A percentile compares a stretch with the other conserved stretches of the same genome.
Evolutionary conservation across 129 eudicot species (phyloP).

Genomic region (Lonicera japonica): DNA sequence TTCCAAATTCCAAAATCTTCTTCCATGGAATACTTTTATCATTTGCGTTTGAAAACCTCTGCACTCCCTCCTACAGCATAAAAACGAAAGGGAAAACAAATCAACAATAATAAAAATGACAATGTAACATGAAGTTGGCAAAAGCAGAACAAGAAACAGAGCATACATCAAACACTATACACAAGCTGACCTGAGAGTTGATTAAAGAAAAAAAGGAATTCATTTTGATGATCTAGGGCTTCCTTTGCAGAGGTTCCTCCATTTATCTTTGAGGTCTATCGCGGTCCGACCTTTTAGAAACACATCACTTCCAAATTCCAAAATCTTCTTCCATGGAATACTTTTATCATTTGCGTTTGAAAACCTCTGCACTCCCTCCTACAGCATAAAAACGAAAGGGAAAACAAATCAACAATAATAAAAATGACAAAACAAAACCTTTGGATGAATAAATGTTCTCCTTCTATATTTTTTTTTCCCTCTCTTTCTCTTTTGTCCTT

Average conservation of each 20-base stretch:
- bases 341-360: conserved; percentile 16
- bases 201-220: background rate
- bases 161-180: too few species aligned
- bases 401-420: too few species aligned
- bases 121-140: too few species aligned
- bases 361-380: conserved; percentile 53
- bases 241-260: conserved; percentile 77
- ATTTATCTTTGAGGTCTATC: conserved; percentile 72
- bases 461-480: too few species aligned
- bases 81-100: too few species aligned
- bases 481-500: too few species aligned
- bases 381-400: conserved; percentile 14
- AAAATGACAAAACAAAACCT: too few species aligned
- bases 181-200: too few species aligned
- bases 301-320: conserved; percentile 49
- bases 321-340: conserved; percentile 65
- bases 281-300: conserved; percentile 52
- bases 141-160: background rate
- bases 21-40: conserved; percentile 57
- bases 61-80: conserved; percentile 52
- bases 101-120: too few species aligned
- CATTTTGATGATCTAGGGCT: conserved; percentile 14
- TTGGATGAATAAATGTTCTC: too few species aligned
- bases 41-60: conserved; percentile 16
- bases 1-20: conserved; percentile 58